Evolutionary conservation across 2,329 filamentous ascomycete species (phyloP).

Genomic region (Aspergillus spinulosporus): DNA sequence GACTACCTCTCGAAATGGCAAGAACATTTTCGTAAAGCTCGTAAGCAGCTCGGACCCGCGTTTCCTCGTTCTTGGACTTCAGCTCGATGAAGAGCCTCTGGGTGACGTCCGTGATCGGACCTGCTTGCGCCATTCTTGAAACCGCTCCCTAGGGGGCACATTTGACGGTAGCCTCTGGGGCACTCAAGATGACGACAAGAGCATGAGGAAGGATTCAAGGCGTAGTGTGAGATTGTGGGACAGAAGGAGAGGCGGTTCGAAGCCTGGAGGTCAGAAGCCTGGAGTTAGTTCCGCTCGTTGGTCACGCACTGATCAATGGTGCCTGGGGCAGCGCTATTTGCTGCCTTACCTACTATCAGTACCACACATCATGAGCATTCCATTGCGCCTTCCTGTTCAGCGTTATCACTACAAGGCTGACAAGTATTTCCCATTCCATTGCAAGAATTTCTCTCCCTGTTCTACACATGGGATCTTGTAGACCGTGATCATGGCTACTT

Average conservation of each 20-base stretch:
- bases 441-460: not conserved
- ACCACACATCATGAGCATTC: not conserved
- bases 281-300: slow-evolving; percentile 21
- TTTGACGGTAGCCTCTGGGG: slow-evolving; percentile 40
- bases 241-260: not conserved
- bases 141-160: slow-evolving; percentile 40
- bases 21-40: slow-evolving; percentile 51
- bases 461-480: too few relatives aligned
- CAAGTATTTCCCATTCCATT: not conserved
- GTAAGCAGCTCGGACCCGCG: slow-evolving; percentile 49
- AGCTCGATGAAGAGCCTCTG: slow-evolving; percentile 60
- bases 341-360: not conserved
- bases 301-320: slow-evolving; percentile 27
- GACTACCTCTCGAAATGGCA: slow-evolving; percentile 48
- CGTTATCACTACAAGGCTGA: not conserved
- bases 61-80: slow-evolving; percentile 57
- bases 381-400: not conserved
- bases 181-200: slow-evolving; percentile 24
- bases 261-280: slow-evolving; percentile 12
- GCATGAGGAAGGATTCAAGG: slow-evolving; percentile 22
- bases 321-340: not conserved
- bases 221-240: slow-evolving; percentile 18
- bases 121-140: slow-evolving; percentile 49
- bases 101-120: slow-evolving; percentile 50
- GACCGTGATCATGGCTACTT: not conserved